Evolutionary conservation across 2,329 filamentous ascomycete species (phyloP).

Genomic region (Fusarium neocosmosporiellum): DNA sequence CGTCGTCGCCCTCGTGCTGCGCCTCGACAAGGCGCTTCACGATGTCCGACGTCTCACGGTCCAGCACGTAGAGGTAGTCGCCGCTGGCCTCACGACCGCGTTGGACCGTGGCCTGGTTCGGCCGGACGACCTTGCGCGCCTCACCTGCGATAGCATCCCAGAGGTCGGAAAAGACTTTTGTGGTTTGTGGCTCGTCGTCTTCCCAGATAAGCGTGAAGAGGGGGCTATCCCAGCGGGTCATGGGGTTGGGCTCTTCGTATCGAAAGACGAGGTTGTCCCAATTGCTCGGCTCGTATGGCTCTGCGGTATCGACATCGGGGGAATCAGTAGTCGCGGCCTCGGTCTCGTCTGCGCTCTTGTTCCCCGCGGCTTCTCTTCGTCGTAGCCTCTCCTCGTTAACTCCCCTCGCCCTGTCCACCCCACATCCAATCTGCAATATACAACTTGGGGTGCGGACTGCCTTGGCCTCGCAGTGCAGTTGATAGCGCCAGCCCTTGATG

Average conservation of each 20-base stretch:
- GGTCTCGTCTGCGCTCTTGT: background rate
- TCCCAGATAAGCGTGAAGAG: conserved; percentile 84
- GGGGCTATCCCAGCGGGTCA: conserved; percentile 86
- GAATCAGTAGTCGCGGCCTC: background rate
- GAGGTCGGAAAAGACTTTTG: conserved; percentile 69
- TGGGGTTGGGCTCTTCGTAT: conserved; percentile 88
- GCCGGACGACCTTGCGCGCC: conserved; percentile 71
- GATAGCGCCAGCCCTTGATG: conserved; percentile 91
- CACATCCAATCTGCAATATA: conserved; percentile 74
- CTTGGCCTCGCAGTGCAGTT: conserved; percentile 87
- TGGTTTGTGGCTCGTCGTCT: conserved; percentile 71
- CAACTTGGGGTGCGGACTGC: conserved; percentile 80
- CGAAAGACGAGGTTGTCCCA: conserved; percentile 85
- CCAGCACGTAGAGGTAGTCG: conserved; percentile 84
- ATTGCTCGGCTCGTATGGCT: conserved; percentile 66
- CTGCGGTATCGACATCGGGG: conserved; percentile 39
- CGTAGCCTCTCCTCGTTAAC: conserved; percentile 71
- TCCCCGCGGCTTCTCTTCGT: conserved; percentile 12
- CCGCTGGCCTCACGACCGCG: conserved; percentile 70
- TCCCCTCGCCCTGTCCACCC: conserved; percentile 60
- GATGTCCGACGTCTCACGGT: conserved; percentile 82
- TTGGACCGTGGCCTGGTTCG: conserved; percentile 80
- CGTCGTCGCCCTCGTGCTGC: conserved; percentile 74
- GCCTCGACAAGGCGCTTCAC: conserved; percentile 76
- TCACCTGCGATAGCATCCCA: conserved; percentile 80